phyloP scores from a whole-genome alignment of 2,329 filamentous ascomycete species.

The Pezicula neosporulosa region DNA sequence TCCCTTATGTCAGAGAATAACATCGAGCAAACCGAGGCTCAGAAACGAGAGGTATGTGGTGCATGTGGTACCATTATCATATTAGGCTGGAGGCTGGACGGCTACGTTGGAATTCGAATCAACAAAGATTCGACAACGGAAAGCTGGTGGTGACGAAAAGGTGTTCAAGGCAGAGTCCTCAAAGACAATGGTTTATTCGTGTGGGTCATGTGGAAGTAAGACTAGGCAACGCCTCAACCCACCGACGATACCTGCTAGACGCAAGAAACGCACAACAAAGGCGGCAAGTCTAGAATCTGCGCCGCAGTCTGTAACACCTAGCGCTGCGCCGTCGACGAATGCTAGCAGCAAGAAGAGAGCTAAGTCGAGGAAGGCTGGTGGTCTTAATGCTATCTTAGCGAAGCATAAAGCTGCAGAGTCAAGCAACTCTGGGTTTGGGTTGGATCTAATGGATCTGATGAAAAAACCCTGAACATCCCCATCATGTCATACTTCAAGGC shows the following conservation, averaged over 20 bases:
- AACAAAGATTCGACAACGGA: conserved; percentile 2
- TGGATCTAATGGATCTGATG: conserved; percentile 37
- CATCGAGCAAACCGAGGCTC: conserved; percentile 40
- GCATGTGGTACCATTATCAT: conserved; percentile 61
- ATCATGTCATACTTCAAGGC: conserved; percentile 72
- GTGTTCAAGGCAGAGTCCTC: neutral
- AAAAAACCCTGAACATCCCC: conserved; percentile 21
- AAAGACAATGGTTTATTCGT: conserved; percentile 23
- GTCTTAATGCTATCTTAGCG: conserved; percentile 59
- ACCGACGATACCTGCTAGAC: conserved; percentile 2
- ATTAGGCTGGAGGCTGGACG: conserved; percentile 40
- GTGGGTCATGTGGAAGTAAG: conserved; percentile 20
- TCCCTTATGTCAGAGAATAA: conserved; percentile 45
- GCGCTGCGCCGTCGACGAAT: conserved; percentile 38
- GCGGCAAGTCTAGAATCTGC: neutral
- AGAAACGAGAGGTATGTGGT: conserved; percentile 52
- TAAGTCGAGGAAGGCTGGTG: conserved; percentile 58
- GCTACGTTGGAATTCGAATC: conserved; percentile 13
- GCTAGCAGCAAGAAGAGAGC: conserved; percentile 63
- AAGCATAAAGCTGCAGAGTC: conserved; percentile 19
- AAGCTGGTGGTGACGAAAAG: neutral
- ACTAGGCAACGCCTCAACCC: conserved; percentile 16
- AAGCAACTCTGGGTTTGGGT: conserved; percentile 21
- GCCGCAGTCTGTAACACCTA: neutral
- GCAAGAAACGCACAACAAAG: neutral